Evolutionary conservation across 371 early-diverging fungal genomes (phyloP), one percentile per base, ranked within the genome.

Genomic region (Mycotypha africana): DNA sequence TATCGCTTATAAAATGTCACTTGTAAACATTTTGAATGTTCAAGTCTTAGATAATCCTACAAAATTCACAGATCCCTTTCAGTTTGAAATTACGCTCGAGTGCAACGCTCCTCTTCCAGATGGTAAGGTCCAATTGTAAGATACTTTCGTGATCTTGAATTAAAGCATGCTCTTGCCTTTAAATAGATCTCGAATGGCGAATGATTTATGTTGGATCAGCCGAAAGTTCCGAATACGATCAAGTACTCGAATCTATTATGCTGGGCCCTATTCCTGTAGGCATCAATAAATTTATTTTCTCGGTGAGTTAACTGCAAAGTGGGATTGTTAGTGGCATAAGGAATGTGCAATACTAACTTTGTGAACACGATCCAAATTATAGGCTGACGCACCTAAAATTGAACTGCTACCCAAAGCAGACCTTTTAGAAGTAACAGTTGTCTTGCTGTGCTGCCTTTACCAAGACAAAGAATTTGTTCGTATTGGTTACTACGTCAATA

Each of bases 251-350:
- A 58, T 85, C 86, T 40, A 87, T 97, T 43, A 81, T 91, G 75
- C 95, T 98, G 9, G 98, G 98, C 1, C 98, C 98, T 30, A 83
- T 97, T 16, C 98, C 98, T 21, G 84, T 92, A n/a, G 98, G 97
- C 28, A 74, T 93, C 26, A 92, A 88, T 78, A 91, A 89, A 74
- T 98, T 98, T 65, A 68, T 89, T 44, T 87, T 97, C 53, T 73
- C 88, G 81, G 92, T 90, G 79, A 37, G 62, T 38, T 36, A 2
- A n/a, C n/a, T n/a, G n/a, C n/a, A n/a, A n/a, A n/a, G n/a, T n/a
- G n/a, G n/a, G n/a, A n/a, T n/a, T n/a, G n/a, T n/a, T n/a, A n/a
- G n/a, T n/a, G n/a, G n/a, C n/a, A n/a, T n/a, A n/a, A n/a, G n/a
- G n/a, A n/a, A n/a, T n/a, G n/a, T n/a, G n/a, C n/a, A n/a, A n/a